Evolutionary conservation across 495 filamentous ascomycete genomes (phyloP).

Genomic region (Lophiostoma macrostomum): DNA sequence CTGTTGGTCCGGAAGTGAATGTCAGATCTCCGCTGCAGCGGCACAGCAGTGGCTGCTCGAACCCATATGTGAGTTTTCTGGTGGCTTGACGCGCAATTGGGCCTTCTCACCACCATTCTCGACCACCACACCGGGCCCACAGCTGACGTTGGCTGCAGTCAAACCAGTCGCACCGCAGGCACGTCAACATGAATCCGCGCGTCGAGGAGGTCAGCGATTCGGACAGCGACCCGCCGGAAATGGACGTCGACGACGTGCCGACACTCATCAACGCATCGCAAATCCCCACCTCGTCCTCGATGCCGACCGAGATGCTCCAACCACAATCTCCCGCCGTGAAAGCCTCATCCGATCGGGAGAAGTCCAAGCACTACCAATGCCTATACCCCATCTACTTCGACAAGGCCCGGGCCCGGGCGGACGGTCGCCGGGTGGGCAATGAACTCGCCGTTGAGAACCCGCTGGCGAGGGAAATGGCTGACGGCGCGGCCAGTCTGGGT

Average conservation of each 20-base stretch:
- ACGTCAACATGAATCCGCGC: constrained; percentile 71
- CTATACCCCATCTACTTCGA: constrained; percentile 97
- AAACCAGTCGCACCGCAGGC: too few relatives aligned
- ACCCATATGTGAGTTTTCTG: too few relatives aligned
- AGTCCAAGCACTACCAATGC: constrained; percentile 76
- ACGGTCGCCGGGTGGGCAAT: constrained; percentile 73
- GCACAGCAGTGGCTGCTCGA: too few relatives aligned
- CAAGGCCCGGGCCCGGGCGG: constrained; percentile 62
- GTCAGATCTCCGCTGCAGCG: too few relatives aligned
- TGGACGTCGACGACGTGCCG: constrained; percentile 61
- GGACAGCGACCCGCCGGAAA: constrained; percentile 60
- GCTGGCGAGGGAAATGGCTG: constrained; percentile 82
- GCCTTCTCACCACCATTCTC: too few relatives aligned
- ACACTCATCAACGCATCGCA: constrained; percentile 44
- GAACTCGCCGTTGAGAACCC: constrained; percentile 78
- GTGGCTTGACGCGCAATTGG: too few relatives aligned
- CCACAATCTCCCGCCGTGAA: constrained; percentile 34
- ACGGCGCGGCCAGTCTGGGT: constrained; percentile 71
- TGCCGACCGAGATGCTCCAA: constrained; percentile 33
- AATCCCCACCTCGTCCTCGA: constrained; percentile 36
- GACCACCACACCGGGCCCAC: too few relatives aligned
- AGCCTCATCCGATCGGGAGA: constrained; percentile 44
- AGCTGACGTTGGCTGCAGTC: too few relatives aligned
- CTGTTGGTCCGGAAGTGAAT: too few relatives aligned
- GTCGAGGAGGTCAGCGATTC: constrained; percentile 88